phyloP scores from a whole-genome alignment of 441 rosid genomes.

The Eutrema salsugineum region DNA sequence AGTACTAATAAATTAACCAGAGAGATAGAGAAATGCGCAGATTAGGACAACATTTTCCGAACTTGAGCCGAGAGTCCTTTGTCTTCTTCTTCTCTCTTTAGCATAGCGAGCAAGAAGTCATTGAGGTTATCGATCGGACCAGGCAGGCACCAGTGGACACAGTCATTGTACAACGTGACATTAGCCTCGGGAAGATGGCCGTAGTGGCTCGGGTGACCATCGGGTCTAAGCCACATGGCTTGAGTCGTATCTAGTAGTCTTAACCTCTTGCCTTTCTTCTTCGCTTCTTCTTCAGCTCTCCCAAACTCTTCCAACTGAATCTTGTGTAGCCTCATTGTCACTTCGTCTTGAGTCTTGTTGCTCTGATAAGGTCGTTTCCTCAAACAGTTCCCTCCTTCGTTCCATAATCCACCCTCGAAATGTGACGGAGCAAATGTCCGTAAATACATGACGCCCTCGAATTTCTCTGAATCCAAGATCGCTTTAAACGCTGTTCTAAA shows the following conservation, averaged over 20 bases:
- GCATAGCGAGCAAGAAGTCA: slow-evolving; percentile 62
- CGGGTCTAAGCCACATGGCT: slow-evolving; percentile 51
- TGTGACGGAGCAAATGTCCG: slow-evolving; percentile 54
- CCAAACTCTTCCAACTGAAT: slow-evolving; percentile 62
- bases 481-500: slow-evolving; percentile 48
- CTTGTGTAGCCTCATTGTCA: slow-evolving; percentile 45
- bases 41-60: slow-evolving; percentile 34
- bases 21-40: too few relatives aligned
- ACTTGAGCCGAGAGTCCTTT: slow-evolving; percentile 29
- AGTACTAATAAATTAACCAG: too few relatives aligned
- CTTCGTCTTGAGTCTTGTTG: slow-evolving; percentile 42
- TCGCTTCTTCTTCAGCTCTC: slow-evolving; percentile 50
- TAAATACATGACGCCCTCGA: slow-evolving; percentile 45
- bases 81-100: slow-evolving; percentile 73
- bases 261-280: slow-evolving; percentile 38
- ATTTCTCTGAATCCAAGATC: slow-evolving; percentile 36
- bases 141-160: slow-evolving; percentile 74
- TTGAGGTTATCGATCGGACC: slow-evolving; percentile 62
- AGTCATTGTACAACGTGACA: slow-evolving; percentile 53
- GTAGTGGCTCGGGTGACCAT: slow-evolving; percentile 59
- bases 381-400: slow-evolving; percentile 53
- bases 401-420: slow-evolving; percentile 63
- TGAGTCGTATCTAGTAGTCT: slow-evolving; percentile 51
- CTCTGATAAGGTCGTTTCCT: slow-evolving; percentile 40
- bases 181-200: slow-evolving; percentile 51